Percentiles rank a stretch among this genome's conserved stretches.
Evolutionary conservation across 2,329 filamentous ascomycete genomes (phyloP).

Genomic region (Endothia cerciana): DNA sequence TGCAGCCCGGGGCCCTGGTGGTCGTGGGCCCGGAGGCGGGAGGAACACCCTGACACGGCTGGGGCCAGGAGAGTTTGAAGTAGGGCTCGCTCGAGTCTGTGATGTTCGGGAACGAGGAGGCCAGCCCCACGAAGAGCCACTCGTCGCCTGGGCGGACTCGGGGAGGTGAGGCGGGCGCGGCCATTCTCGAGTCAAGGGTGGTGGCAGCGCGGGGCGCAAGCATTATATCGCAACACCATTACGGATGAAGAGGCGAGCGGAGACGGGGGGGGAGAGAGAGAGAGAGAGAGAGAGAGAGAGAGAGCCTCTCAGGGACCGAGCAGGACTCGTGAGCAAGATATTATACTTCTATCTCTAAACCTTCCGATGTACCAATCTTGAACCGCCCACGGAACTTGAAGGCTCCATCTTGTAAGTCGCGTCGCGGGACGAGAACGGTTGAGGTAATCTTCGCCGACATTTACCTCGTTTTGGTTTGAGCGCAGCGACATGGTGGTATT

Average conservation of each 20-base stretch:
- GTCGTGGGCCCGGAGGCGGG: background rate
- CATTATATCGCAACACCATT: background rate
- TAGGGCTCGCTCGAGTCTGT: constrained; percentile 25
- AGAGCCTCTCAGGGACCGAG: background rate
- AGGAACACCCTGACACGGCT: constrained; percentile 3
- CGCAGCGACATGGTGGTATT: background rate
- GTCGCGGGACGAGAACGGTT: background rate
- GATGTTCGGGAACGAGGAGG: constrained; percentile 27
- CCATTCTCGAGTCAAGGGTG: constrained; percentile 7
- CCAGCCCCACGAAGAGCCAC: constrained; percentile 26
- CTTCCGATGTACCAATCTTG: no score
- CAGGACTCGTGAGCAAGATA: background rate
- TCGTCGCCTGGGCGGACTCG: background rate
- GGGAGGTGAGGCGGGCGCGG: background rate
- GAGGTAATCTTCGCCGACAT: constrained; percentile 8
- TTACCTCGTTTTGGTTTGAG: background rate
- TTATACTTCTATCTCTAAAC: background rate
- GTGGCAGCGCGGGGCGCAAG: background rate
- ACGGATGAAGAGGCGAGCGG: no score
- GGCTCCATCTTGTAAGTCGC: background rate
- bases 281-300: background rate
- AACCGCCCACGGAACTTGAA: background rate
- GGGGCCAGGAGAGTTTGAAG: constrained; percentile 28
- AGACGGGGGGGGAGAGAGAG: background rate
- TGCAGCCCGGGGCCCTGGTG: constrained; percentile 19